Evolutionary conservation across 345 rosid genomes (phyloP).

Genomic region (Hirschfeldia incana): DNA sequence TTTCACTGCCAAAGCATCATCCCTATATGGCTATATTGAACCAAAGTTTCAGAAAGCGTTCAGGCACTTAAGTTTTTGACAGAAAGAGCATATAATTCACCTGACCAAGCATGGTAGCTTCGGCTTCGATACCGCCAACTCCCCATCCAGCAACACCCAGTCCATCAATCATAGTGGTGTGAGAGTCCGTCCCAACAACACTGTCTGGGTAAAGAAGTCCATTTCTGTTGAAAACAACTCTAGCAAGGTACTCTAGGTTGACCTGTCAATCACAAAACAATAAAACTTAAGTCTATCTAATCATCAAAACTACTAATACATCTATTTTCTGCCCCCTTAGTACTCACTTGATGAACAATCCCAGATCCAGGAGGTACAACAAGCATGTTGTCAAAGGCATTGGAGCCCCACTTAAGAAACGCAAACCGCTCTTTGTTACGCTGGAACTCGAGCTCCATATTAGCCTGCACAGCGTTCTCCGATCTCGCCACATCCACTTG

Average conservation of each 20-base stretch:
- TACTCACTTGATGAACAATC: conserved; percentile 92
- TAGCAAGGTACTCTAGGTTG: conserved; percentile 94
- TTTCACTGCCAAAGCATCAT: neutral
- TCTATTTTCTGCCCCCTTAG: neutral
- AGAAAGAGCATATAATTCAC: conserved; percentile 37
- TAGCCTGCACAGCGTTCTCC: conserved; percentile 93
- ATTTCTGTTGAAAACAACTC: conserved; percentile 88
- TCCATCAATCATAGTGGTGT: conserved; percentile 99
- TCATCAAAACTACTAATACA: neutral
- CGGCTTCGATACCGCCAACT: conserved; percentile 99
- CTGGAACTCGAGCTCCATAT: conserved; percentile 94
- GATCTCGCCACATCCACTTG: conserved; percentile 97
- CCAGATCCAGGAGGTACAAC: conserved; percentile 99
- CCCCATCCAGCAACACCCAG: conserved; percentile 99
- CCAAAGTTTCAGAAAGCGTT: neutral
- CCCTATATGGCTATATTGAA: neutral
- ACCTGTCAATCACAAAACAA: conserved; percentile 49
- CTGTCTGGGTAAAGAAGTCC: conserved; percentile 91
- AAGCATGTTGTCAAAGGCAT: conserved; percentile 90
- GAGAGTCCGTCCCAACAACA: conserved; percentile 98
- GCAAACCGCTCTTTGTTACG: conserved; percentile 97
- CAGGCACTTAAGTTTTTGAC: neutral
- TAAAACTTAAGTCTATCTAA: neutral
- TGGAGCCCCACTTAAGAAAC: conserved; percentile 97
- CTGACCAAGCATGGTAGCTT: conserved; percentile 99